These are phyloP conservation scores for Datura wrightii DNA, from an alignment of 257 asterid genomes.

Conservation along the genomic window DNA sequence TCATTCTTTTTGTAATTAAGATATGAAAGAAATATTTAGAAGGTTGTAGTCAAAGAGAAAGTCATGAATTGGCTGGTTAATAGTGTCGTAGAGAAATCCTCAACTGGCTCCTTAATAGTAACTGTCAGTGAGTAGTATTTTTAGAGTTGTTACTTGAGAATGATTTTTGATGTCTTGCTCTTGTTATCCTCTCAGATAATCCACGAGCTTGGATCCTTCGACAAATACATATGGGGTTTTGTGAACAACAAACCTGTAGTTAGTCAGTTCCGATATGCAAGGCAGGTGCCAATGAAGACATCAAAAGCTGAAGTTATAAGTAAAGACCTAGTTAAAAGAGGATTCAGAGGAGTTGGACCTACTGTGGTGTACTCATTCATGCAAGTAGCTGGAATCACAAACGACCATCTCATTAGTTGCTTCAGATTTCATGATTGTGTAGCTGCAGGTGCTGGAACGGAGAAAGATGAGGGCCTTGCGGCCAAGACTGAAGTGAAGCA, in stretches of 20 bases:
- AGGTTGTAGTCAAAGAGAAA: neutral
- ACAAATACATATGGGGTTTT: slow-evolving; percentile 87
- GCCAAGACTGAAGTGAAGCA: slow-evolving; percentile 48
- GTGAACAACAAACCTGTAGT: slow-evolving; percentile 78
- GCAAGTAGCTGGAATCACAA: slow-evolving; percentile 92
- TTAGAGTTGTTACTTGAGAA: neutral
- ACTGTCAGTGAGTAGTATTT: neutral
- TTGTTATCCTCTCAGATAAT: slow-evolving; percentile 58
- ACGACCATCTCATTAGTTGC: slow-evolving; percentile 90
- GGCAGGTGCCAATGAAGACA: slow-evolving; percentile 90
- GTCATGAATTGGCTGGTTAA: neutral
- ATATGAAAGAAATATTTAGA: neutral
- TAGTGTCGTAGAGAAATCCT: neutral
- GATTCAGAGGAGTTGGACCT: slow-evolving; percentile 94
- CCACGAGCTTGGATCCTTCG: slow-evolving; percentile 80
- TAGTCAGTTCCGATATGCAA: slow-evolving; percentile 77
- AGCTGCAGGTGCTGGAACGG: slow-evolving; percentile 44
- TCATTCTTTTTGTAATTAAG: neutral
- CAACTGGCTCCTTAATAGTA: neutral
- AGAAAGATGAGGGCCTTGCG: slow-evolving; percentile 47
- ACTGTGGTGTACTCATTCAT: slow-evolving; percentile 94
- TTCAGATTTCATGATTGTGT: slow-evolving; percentile 79
- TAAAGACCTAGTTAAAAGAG: slow-evolving; percentile 91
- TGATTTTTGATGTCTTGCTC: slow-evolving; percentile 22
- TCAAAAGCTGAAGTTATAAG: slow-evolving; percentile 93